Conservation (phyloP, 345 rosid genomes). For the Populus ilicifolia region DNA sequence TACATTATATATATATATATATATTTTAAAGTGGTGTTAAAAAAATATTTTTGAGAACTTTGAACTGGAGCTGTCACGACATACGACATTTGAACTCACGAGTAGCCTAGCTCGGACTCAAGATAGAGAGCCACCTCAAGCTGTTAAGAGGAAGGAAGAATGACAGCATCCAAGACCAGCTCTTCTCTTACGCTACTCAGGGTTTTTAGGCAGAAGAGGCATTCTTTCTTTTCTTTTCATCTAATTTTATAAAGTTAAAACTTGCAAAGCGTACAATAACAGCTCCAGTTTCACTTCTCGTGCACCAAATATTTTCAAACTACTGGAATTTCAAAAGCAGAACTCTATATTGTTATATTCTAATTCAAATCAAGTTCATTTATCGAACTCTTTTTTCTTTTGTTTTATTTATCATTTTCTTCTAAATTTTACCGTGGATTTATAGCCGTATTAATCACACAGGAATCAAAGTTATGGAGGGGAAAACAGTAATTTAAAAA, state of each 20-base stretch:
- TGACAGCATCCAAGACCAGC: neutral
- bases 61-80: neutral
- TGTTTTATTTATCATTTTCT: neutral
- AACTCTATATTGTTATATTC: neutral
- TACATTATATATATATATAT: no score
- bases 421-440: neutral
- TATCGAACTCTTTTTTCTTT: neutral
- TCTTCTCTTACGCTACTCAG: neutral
- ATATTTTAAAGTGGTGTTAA: no score
- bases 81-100: neutral
- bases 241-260: neutral
- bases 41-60: no score
- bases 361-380: neutral
- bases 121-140: no score
- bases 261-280: neutral
- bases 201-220: neutral
- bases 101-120: neutral
- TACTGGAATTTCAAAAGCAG: neutral
- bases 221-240: neutral
- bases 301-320: neutral
- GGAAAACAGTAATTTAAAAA: neutral
- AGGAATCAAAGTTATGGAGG: neutral
- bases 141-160: no score
- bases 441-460: neutral
- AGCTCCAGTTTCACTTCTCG: neutral